Conservation (phyloP, 2,329 filamentous ascomycete species). For the Fusarium graminum region DNA sequence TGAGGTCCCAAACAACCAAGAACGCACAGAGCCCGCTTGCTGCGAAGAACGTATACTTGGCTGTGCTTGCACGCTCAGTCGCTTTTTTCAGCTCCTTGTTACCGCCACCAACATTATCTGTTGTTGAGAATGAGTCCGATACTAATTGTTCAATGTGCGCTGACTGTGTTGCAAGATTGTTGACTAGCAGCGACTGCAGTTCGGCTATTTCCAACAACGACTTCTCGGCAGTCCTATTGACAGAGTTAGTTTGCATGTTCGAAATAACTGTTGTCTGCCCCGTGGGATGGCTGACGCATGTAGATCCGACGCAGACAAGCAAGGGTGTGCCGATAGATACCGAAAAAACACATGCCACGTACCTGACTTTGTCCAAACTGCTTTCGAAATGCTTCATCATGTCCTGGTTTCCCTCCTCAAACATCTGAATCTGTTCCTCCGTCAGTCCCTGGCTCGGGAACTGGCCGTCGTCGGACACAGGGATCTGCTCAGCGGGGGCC, state of each 20-base stretch:
- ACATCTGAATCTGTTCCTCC: constrained; percentile 89
- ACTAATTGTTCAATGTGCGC: constrained; percentile 92
- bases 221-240: constrained; percentile 81
- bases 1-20: constrained; percentile 81
- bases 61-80: constrained; percentile 76
- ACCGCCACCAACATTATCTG: constrained; percentile 87
- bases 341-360: constrained; percentile 56
- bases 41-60: constrained; percentile 84
- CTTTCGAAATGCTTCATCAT: constrained; percentile 95
- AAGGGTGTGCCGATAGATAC: constrained; percentile 17
- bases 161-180: constrained; percentile 86
- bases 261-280: constrained; percentile 3
- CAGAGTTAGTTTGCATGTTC: constrained; percentile 32
- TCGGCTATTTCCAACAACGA: constrained; percentile 94
- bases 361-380: constrained; percentile 95
- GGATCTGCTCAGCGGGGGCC: constrained; percentile 31
- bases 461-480: constrained; percentile 41
- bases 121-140: constrained; percentile 82
- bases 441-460: constrained; percentile 70
- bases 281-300: constrained; percentile 18
- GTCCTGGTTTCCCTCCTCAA: constrained; percentile 91
- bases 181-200: constrained; percentile 88
- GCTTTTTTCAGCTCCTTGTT: constrained; percentile 94
- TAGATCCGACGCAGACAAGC: constrained; percentile 16
- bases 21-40: constrained; percentile 80